phyloP scores from a whole-genome alignment of 495 filamentous ascomycete species.

The Trichoderma virens region DNA sequence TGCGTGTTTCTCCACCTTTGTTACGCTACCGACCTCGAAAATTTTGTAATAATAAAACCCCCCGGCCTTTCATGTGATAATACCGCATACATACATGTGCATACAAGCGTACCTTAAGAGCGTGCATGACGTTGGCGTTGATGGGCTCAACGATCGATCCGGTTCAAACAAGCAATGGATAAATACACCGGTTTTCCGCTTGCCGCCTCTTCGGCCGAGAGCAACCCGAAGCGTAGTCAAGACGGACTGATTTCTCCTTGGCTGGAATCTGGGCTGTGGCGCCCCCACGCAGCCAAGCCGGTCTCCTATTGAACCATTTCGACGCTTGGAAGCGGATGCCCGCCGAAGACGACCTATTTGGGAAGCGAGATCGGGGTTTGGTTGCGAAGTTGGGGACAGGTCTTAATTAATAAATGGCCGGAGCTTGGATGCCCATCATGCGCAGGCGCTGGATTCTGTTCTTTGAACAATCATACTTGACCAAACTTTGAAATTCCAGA shows the following conservation, averaged over 20 bases:
- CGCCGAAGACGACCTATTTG: neutral
- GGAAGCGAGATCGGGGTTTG: neutral
- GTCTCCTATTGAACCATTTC: neutral
- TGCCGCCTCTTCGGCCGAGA: neutral
- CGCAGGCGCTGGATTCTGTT: neutral
- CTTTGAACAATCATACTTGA: neutral
- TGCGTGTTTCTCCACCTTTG: no score
- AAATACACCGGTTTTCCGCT: neutral
- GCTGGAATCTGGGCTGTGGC: neutral
- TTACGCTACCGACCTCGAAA: no score
- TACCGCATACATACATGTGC: no score
- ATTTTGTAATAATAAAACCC: neutral
- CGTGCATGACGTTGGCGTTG: no score
- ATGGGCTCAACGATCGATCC: no score
- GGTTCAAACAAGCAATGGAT: no score
- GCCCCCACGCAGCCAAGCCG: slow-evolving; percentile 1
- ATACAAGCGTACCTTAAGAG: no score
- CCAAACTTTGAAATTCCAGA: neutral
- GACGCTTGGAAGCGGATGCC: neutral
- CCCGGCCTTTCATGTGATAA: neutral
- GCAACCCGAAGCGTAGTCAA: neutral
- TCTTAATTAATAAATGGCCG: neutral
- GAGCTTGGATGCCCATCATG: neutral
- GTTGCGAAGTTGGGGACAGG: neutral
- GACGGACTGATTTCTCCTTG: slow-evolving; percentile 8